Percentiles rank a stretch among this genome's conserved stretches.
Conservation (phyloP, 1,139 yeast species). For the Scheffersomyces lignicola region DNA sequence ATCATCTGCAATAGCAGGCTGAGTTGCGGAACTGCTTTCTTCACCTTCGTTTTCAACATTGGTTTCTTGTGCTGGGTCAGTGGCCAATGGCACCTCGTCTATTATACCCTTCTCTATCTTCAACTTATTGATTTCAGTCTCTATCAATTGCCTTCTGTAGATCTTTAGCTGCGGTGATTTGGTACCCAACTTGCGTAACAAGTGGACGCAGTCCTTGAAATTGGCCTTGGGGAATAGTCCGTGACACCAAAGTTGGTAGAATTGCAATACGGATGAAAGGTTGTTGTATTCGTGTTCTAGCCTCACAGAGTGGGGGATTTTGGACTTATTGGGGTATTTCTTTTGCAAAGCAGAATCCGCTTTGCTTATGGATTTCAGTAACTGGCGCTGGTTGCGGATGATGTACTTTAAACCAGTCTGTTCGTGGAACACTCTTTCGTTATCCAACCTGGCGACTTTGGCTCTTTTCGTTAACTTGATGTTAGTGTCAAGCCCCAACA, state of each 20-base stretch:
- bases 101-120: slow-evolving; percentile 35
- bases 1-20: slow-evolving; percentile 21
- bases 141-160: slow-evolving; percentile 39
- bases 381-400: slow-evolving; percentile 36
- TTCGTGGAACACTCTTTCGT: slow-evolving; percentile 47
- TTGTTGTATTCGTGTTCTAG: slow-evolving; percentile 44
- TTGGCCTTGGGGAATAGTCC: slow-evolving; percentile 75
- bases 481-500: slow-evolving; percentile 42
- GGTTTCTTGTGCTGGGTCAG: slow-evolving; percentile 2
- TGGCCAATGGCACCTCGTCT: slow-evolving; percentile 13
- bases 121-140: slow-evolving; percentile 33
- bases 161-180: slow-evolving; percentile 33
- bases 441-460: slow-evolving; percentile 46
- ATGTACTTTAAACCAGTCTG: slow-evolving; percentile 50
- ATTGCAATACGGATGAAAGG: slow-evolving; percentile 50
- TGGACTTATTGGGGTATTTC: slow-evolving; percentile 10
- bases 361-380: slow-evolving; percentile 26
- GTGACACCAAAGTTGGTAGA: slow-evolving; percentile 87
- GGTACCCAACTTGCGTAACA: slow-evolving; percentile 34
- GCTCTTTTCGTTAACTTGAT: slow-evolving; percentile 34
- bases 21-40: slow-evolving; percentile 3
- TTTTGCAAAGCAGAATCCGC: slow-evolving; percentile 29
- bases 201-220: slow-evolving; percentile 57
- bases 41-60: slow-evolving; percentile 7
- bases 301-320: slow-evolving; percentile 14